Evolutionary conservation across 352 stramenopile species (phyloP).

Genomic region (Globisporangium solare): DNA sequence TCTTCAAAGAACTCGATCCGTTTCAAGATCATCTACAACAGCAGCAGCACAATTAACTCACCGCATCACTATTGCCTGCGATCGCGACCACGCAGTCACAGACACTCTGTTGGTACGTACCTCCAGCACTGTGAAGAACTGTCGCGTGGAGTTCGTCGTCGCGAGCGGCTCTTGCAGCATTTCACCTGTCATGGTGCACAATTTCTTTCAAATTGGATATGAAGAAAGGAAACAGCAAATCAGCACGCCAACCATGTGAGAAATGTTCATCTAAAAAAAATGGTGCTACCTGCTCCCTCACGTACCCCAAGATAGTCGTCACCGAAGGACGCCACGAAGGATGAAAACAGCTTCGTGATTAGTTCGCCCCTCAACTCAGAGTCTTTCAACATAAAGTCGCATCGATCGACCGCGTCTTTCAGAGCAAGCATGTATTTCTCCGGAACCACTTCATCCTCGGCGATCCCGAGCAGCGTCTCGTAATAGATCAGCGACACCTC

Average conservation of each 20-base stretch:
- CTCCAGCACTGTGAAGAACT: slow-evolving; percentile 69
- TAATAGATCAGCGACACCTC: slow-evolving; percentile 45
- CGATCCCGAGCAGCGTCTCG: slow-evolving; percentile 44
- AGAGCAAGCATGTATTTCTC: slow-evolving; percentile 32
- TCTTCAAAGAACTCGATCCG: slow-evolving; percentile 59
- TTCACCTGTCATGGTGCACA: slow-evolving; percentile 40
- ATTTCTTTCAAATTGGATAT: slow-evolving; percentile 34
- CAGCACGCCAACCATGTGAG: not conserved
- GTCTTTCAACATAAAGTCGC: slow-evolving; percentile 60
- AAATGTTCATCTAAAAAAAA: too few species aligned
- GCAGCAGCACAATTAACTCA: not conserved
- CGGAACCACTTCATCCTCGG: slow-evolving; percentile 35
- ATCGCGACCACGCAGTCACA: too few species aligned
- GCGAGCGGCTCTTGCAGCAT: slow-evolving; percentile 65
- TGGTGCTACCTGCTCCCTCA: not conserved
- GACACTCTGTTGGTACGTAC: slow-evolving; percentile 16
- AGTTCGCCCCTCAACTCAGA: slow-evolving; percentile 64
- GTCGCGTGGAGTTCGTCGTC: slow-evolving; percentile 43
- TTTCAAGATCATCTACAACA: slow-evolving; percentile 32
- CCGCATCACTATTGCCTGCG: too few species aligned
- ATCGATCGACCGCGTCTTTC: slow-evolving; percentile 41
- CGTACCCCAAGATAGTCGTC: slow-evolving; percentile 64
- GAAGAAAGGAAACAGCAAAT: not conserved
- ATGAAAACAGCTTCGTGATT: slow-evolving; percentile 62
- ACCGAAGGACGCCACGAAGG: slow-evolving; percentile 48